These are phyloP conservation scores for Pilatotrama ljubarskyi DNA, from an alignment of 768 basidiomycete species.

Conservation along the genomic window DNA sequence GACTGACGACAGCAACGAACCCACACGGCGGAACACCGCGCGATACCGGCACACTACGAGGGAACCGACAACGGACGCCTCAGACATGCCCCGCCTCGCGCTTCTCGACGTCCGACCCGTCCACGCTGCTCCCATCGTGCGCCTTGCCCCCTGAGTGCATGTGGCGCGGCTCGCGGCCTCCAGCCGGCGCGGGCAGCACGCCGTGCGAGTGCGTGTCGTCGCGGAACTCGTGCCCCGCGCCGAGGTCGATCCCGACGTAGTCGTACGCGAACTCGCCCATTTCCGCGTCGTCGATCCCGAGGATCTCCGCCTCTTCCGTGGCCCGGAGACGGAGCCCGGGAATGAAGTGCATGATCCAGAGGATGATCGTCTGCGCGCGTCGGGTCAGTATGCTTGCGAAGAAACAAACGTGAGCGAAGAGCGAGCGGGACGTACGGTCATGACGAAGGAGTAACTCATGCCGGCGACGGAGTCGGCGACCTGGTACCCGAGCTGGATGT, in stretches of 20 bases:
- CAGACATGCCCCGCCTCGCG: constrained; percentile 1
- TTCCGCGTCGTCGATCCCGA: constrained; percentile 83
- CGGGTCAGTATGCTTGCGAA: neutral
- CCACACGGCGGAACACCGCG: no score
- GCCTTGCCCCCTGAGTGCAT: constrained; percentile 3
- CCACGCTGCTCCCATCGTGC: constrained; percentile 15
- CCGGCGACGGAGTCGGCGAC: constrained; percentile 72
- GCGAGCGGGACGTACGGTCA: constrained; percentile 55
- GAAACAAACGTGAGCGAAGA: neutral
- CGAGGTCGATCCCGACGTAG: constrained; percentile 45
- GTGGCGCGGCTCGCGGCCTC: constrained; percentile 40
- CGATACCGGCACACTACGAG: no score
- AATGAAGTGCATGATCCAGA: constrained; percentile 87
- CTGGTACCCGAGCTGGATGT: constrained; percentile 83
- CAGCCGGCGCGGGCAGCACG: constrained; percentile 28
- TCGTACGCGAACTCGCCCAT: constrained; percentile 58
- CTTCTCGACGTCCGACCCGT: constrained; percentile 17
- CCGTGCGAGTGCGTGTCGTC: constrained; percentile 36
- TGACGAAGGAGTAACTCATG: constrained; percentile 68
- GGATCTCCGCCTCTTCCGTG: constrained; percentile 63
- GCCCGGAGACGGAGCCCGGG: constrained; percentile 77
- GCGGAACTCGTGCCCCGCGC: constrained; percentile 23
- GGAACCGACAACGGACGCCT: no score
- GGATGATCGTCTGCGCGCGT: constrained; percentile 66
- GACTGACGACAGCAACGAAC: neutral